phyloP scores from a whole-genome alignment of 164 flowering plant species.

The Cinnamomum micranthum region DNA sequence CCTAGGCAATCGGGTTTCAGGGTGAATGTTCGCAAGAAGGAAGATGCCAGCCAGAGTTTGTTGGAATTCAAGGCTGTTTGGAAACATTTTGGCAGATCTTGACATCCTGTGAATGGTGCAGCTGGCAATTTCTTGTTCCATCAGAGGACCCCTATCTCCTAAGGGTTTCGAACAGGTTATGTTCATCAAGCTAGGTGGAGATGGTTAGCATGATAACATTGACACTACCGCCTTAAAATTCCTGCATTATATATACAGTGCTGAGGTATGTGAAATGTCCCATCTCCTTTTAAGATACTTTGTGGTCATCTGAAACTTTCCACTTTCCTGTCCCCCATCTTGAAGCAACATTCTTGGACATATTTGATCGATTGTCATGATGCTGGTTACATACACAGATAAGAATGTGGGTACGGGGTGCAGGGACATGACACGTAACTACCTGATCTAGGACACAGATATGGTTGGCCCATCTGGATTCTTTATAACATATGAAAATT shows the following conservation, averaged over 20 bases:
- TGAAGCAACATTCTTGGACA: background rate
- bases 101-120: slow-evolving; percentile 89
- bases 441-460: no score
- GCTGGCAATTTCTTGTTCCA: slow-evolving; percentile 87
- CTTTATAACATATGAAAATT: no score
- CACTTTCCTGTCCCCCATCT: background rate
- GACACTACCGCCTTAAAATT: background rate
- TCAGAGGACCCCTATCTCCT: slow-evolving; percentile 86
- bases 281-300: background rate
- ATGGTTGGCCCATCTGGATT: no score
- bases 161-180: slow-evolving; percentile 89
- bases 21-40: slow-evolving; percentile 89
- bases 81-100: slow-evolving; percentile 67
- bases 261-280: background rate
- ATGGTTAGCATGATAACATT: background rate
- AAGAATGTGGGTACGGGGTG: no score
- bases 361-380: no score
- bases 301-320: background rate
- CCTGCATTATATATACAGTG: background rate
- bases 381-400: no score
- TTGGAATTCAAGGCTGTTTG: slow-evolving; percentile 71
- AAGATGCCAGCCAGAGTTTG: slow-evolving; percentile 70
- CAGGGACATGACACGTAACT: no score
- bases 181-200: background rate
- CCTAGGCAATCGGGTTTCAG: slow-evolving; percentile 72